phyloP scores from a whole-genome alignment of 371 early-diverging fungal species.

The Nematocida displodere region DNA sequence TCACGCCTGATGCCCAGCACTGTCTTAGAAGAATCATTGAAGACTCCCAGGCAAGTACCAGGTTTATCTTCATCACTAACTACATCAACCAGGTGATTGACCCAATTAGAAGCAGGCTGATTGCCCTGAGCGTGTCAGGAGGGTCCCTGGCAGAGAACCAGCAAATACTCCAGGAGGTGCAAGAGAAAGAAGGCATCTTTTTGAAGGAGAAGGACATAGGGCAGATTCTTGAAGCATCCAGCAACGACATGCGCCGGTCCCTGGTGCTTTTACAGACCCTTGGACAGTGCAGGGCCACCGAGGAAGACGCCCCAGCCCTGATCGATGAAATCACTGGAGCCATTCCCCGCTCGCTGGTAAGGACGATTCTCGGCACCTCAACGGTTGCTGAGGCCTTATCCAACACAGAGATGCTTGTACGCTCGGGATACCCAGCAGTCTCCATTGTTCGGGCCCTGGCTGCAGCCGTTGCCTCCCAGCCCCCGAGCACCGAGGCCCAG shows the following conservation, averaged over 20 bases:
- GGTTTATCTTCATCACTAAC: conserved; percentile 65
- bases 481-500: too few species aligned
- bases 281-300: conserved; percentile 9
- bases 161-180: conserved; percentile 50
- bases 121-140: conserved; percentile 58
- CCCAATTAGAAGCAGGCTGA: conserved; percentile 63
- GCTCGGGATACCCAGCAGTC: conserved; percentile 55
- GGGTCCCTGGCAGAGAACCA: not conserved
- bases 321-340: conserved; percentile 59
- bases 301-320: not conserved
- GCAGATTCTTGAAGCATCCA: conserved; percentile 51
- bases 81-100: conserved; percentile 68
- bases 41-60: conserved; percentile 59
- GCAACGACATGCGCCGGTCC: conserved; percentile 60
- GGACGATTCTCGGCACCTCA: conserved; percentile 34
- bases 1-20: conserved; percentile 65
- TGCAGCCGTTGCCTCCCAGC: not conserved
- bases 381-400: conserved; percentile 20
- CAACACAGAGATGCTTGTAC: conserved; percentile 45
- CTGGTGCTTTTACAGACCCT: conserved; percentile 63
- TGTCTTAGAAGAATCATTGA: conserved; percentile 65
- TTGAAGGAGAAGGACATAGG: conserved; percentile 18
- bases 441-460: conserved; percentile 55
- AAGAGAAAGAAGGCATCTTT: conserved; percentile 49
- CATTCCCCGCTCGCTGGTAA: conserved; percentile 50